Conservation (phyloP, 495 filamentous ascomycete species). For the Astrothelium macrocarpum region DNA sequence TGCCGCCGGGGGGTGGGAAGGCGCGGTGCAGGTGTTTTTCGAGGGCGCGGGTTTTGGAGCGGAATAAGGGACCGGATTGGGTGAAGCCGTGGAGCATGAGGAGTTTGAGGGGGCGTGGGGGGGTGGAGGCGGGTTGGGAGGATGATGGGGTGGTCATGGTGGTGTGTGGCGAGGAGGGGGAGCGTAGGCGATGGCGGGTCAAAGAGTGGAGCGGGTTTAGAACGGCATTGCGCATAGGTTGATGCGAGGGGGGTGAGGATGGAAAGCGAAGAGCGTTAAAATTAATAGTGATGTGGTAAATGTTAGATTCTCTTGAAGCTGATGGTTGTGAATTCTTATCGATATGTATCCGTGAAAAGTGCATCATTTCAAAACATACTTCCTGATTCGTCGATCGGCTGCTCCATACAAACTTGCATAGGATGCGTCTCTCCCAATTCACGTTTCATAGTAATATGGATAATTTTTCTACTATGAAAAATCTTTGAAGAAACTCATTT, state of each 20-base stretch:
- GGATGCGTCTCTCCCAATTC: not conserved
- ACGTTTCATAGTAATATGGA: not conserved
- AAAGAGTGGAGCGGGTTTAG: not conserved
- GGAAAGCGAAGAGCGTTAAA: no score
- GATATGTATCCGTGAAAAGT: not conserved
- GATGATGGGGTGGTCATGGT: not conserved
- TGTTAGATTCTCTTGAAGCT: not conserved
- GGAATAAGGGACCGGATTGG: slow-evolving; percentile 80
- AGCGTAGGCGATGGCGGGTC: not conserved
- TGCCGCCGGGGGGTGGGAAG: slow-evolving; percentile 43
- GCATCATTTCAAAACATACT: not conserved
- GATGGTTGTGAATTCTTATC: not conserved
- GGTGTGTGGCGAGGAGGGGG: not conserved
- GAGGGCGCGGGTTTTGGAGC: slow-evolving; percentile 78
- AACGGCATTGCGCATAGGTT: not conserved
- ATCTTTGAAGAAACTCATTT: no score
- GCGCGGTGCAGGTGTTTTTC: slow-evolving; percentile 69
- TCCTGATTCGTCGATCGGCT: not conserved
- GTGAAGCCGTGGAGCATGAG: slow-evolving; percentile 66
- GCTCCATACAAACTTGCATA: not conserved
- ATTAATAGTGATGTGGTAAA: not conserved
- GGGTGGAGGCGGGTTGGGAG: not conserved
- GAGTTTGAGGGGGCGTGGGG: slow-evolving; percentile 24
- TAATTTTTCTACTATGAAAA: not conserved
- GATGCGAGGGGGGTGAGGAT: not conserved